These are phyloP conservation scores for Claviceps purpurea DNA, from an alignment of 2,329 filamentous ascomycete species.

Conservation along the genomic window DNA sequence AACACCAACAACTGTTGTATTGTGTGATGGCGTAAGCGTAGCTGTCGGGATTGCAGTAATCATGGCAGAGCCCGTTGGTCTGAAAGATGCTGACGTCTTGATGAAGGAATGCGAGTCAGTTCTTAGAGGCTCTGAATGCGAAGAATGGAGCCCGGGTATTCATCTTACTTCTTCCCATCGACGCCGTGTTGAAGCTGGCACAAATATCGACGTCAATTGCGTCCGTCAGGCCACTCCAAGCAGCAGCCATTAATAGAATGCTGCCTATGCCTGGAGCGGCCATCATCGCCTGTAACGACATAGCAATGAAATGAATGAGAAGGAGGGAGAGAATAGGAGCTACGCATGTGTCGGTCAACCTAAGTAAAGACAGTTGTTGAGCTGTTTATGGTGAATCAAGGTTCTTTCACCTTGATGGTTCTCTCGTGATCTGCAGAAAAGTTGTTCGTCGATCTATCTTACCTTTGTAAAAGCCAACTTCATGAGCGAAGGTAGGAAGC, in stretches of 20 bases:
- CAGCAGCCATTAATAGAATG: slow-evolving; percentile 12
- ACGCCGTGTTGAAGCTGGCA: slow-evolving; percentile 23
- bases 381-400: too few relatives aligned
- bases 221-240: slow-evolving; percentile 12
- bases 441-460: not conserved
- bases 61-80: slow-evolving; percentile 55
- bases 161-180: slow-evolving; percentile 18
- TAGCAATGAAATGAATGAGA: not conserved
- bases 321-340: not conserved
- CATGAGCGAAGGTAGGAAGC: not conserved
- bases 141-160: not conserved
- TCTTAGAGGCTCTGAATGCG: not conserved
- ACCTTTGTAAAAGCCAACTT: not conserved
- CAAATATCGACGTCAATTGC: slow-evolving; percentile 21
- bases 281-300: not conserved
- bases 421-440: too few relatives aligned
- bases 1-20: slow-evolving; percentile 58
- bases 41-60: slow-evolving; percentile 36
- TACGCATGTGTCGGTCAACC: not conserved
- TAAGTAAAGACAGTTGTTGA: not conserved
- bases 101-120: slow-evolving; percentile 1
- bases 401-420: too few relatives aligned
- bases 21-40: slow-evolving; percentile 60
- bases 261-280: not conserved
- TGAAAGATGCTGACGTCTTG: slow-evolving; percentile 45